Evolutionary conservation across 192 early-diverging fungal genomes (phyloP), one percentile per base, ranked within the genome.

Genomic region (Coemansia sp.): DNA sequence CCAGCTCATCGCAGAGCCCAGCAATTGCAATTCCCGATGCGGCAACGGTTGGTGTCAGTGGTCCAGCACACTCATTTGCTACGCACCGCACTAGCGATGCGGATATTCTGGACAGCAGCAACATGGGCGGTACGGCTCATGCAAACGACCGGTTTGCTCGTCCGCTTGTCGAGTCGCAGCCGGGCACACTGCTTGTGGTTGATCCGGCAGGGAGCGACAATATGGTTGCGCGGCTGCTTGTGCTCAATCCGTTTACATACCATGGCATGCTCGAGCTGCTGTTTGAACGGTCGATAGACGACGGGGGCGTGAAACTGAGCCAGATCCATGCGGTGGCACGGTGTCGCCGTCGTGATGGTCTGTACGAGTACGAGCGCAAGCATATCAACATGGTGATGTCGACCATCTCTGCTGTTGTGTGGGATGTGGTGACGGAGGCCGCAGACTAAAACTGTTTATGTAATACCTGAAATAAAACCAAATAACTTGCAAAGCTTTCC

Each of bases 281-380:
- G 57, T 81, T 81, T 69, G 68, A 59, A 29, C 66, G 79, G 5
- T 51, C 60, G n/a, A 24, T 52, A 9, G 79, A 67, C 11, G 51
- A 67, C 50, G 63, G 50, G 10, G 51, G 60, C 38, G 64, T 61
- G 2, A 59, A 24, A 51, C 70, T 81, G 11, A 23, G 58, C 52
- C 60, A 67, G 58, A 69, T 81, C 23, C 70, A 64, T 12, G 60
- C 79, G 5, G 56, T 81, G 51, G 52, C 70, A 6, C 66, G 79
- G 11, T 55, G 51, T 23, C 69, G 79, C 7, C 70, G 65, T 32
- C 69, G 70, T 21, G 63, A 66, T 35, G 73, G 70, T 10, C 64
- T 81, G 41, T 72, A 81, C 45, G 79, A 75, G 58, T 75, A 73
- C 24, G 79, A 81, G 64, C 79, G 79, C 79, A 72, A 73, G 49